Conservation (phyloP, 2,329 filamentous ascomycete genomes). For the Fusarium praegraminearum region DNA sequence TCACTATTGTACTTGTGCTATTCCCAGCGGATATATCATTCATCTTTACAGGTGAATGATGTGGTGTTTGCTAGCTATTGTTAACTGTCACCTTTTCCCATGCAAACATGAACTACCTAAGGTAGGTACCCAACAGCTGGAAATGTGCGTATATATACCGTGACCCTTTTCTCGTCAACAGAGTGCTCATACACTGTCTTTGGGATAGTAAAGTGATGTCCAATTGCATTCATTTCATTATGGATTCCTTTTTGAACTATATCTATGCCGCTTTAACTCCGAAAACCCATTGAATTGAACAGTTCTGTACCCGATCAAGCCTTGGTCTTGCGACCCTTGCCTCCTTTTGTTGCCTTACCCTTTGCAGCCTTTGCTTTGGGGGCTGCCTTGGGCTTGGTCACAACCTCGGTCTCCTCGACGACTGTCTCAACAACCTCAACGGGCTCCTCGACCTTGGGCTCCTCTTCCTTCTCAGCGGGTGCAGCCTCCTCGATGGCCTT, state of each 20-base stretch:
- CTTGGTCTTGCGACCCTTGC: conserved; percentile 54
- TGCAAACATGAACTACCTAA: too few species aligned
- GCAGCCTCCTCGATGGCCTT: conserved; percentile 57
- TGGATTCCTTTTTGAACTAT: conserved; percentile 42
- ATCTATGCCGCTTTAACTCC: conserved; percentile 47
- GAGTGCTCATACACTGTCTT: neutral
- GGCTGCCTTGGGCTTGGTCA: conserved; percentile 43
- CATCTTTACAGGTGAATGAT: neutral
- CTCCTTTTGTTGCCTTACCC: conserved; percentile 40
- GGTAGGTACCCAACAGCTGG: neutral
- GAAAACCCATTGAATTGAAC: conserved; percentile 36
- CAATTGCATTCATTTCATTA: conserved; percentile 47
- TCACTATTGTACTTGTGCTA: neutral
- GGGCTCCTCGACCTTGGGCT: conserved; percentile 46
- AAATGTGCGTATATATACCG: conserved; percentile 64
- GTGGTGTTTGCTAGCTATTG: too few species aligned
- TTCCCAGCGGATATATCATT: neutral
- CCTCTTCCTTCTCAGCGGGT: conserved; percentile 50
- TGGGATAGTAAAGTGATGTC: conserved; percentile 35
- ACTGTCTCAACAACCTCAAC: conserved; percentile 41
- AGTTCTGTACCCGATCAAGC: conserved; percentile 49
- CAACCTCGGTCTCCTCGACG: conserved; percentile 43
- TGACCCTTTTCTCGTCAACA: conserved; percentile 10
- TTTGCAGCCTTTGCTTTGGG: conserved; percentile 53
- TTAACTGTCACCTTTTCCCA: too few species aligned